Conservation (phyloP, 2,329 filamentous ascomycete genomes). For the Colletotrichum zoysiae region DNA sequence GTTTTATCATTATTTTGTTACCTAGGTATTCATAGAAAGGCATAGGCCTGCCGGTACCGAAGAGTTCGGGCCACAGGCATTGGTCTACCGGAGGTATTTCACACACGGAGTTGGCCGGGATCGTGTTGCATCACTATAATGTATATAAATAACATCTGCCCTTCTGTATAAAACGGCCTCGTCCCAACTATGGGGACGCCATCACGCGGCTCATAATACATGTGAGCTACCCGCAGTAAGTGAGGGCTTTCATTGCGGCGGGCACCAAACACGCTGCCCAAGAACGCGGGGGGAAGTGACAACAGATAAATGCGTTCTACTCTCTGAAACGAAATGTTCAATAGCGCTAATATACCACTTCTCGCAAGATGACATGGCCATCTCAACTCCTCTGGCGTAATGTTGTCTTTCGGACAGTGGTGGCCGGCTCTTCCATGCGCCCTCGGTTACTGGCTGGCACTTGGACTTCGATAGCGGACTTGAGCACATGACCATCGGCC, state of each 20-base stretch:
- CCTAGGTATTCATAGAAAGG: constrained; percentile 27
- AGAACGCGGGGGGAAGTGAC: neutral
- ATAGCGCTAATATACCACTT: constrained; percentile 19
- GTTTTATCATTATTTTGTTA: constrained; percentile 17
- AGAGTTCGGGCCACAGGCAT: constrained; percentile 34
- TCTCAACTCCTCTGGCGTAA: neutral
- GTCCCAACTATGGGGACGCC: neutral
- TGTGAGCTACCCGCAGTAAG: neutral
- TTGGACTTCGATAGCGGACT: neutral
- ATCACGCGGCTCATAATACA: neutral
- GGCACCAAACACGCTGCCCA: neutral
- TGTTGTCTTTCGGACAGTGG: neutral
- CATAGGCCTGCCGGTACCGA: constrained; percentile 31
- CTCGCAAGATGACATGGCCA: neutral
- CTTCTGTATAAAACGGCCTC: constrained; percentile 26
- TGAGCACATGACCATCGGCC: neutral
- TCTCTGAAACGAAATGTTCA: neutral
- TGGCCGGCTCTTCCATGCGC: neutral
- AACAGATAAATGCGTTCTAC: constrained; percentile 11
- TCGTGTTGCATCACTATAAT: constrained; percentile 4
- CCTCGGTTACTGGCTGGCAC: neutral
- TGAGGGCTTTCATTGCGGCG: constrained; percentile 24
- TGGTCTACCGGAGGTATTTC: constrained; percentile 11
- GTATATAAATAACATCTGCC: constrained; percentile 19
- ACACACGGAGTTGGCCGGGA: constrained; percentile 26